A percentile compares a stretch with the other conserved stretches of the same genome.
These are phyloP conservation scores for Fusarium floridanum DNA, from an alignment of 2,329 filamentous ascomycete genomes.

Conservation along the genomic window DNA sequence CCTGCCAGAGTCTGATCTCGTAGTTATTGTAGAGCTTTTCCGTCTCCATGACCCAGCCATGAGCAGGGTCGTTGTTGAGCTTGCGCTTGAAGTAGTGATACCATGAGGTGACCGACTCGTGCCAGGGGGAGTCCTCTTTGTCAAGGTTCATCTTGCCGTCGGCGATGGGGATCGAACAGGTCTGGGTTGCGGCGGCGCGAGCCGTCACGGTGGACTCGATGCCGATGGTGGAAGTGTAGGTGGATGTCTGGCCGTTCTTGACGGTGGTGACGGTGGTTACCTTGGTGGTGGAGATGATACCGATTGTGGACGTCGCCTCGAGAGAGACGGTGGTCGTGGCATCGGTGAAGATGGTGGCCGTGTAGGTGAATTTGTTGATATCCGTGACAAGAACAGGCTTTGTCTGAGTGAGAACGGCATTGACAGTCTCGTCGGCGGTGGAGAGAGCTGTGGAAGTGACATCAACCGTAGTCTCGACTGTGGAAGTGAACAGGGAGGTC, in stretches of 20 bases:
- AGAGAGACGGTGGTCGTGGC: slow-evolving; percentile 10
- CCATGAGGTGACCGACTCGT: not conserved
- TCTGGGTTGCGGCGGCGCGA: not conserved
- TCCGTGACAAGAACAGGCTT: slow-evolving; percentile 14
- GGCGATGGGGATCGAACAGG: slow-evolving; percentile 9
- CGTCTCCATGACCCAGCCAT: not conserved
- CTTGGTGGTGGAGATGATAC: slow-evolving; percentile 3
- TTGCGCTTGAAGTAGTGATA: not conserved
- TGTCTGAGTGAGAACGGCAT: slow-evolving; percentile 3
- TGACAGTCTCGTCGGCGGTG: slow-evolving; percentile 7
- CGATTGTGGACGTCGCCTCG: slow-evolving; percentile 15
- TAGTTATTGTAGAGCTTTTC: not conserved
- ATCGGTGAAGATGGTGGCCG: slow-evolving; percentile 16
- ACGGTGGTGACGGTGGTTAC: slow-evolving; percentile 1
- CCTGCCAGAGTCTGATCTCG: not conserved
- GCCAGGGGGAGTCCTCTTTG: not conserved
- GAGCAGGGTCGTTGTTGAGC: not conserved
- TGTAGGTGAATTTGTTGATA: slow-evolving; percentile 21
- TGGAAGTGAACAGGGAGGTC: slow-evolving; percentile 10
- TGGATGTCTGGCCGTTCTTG: slow-evolving; percentile 13
- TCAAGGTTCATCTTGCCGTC: slow-evolving; percentile 3
- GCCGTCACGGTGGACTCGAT: slow-evolving; percentile 13
- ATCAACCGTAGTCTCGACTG: slow-evolving; percentile 14
- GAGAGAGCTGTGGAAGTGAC: slow-evolving; percentile 16
- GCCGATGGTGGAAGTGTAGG: not conserved